Percentiles rank a stretch among this genome's conserved stretches.
Evolutionary conservation across 352 stramenopile genomes (phyloP).

Genomic region (Pythium volutum): DNA sequence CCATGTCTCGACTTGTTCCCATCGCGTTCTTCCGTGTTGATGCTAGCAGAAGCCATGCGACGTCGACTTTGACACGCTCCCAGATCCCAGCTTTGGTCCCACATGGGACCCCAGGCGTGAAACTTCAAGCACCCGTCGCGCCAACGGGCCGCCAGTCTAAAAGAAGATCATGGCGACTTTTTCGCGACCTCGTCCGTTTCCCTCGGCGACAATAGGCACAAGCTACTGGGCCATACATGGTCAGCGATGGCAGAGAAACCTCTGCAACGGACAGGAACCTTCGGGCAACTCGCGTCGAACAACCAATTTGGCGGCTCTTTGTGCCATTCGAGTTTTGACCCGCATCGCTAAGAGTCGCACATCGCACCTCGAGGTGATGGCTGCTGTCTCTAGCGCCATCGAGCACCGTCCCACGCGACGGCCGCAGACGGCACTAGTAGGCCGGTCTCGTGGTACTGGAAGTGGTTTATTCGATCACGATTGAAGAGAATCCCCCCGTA

Average conservation of each 20-base stretch:
- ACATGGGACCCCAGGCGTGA: neutral
- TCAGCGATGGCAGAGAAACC: neutral
- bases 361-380: neutral
- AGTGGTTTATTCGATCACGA: neutral
- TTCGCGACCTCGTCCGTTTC: neutral
- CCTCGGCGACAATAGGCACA: neutral
- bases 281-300: slow-evolving; percentile 7
- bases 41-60: neutral
- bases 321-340: neutral
- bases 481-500: neutral
- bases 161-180: neutral
- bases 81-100: neutral
- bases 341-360: neutral
- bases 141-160: neutral
- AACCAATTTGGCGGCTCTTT: neutral
- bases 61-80: neutral
- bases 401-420: neutral
- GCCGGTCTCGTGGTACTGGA: neutral
- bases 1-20: too few relatives aligned
- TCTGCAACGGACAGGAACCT: slow-evolving; percentile 9
- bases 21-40: neutral
- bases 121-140: neutral
- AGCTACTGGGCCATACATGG: neutral
- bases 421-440: neutral
- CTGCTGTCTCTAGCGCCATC: neutral